These are phyloP conservation scores for Coemansia sp. DNA, from an alignment of 192 early-diverging fungal species.

Conservation along the genomic window DNA sequence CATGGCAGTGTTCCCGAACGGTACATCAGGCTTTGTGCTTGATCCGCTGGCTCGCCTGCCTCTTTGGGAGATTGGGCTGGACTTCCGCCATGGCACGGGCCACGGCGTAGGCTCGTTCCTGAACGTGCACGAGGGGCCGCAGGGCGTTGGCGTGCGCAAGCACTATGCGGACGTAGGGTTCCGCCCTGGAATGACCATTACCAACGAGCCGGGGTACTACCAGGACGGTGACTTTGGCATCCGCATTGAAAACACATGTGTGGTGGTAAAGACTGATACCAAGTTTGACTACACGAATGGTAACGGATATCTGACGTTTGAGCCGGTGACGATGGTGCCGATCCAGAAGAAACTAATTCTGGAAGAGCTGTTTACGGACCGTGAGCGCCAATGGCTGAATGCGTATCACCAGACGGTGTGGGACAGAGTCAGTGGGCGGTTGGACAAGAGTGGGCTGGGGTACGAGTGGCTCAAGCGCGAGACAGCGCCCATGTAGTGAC, in stretches of 20 bases:
- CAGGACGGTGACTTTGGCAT: slow-evolving; percentile 96
- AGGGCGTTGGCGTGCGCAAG: slow-evolving; percentile 83
- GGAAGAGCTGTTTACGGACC: slow-evolving; percentile 62
- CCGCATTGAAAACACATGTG: slow-evolving; percentile 92
- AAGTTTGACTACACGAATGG: slow-evolving; percentile 80
- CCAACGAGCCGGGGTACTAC: slow-evolving; percentile 98
- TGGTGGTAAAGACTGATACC: slow-evolving; percentile 73
- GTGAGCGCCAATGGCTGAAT: slow-evolving; percentile 87
- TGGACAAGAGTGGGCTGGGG: slow-evolving; percentile 65
- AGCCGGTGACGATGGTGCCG: slow-evolving; percentile 88
- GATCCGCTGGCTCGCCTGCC: slow-evolving; percentile 84
- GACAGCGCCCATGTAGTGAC: slow-evolving; percentile 61
- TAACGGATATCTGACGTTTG: slow-evolving; percentile 81
- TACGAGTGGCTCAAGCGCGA: slow-evolving; percentile 85
- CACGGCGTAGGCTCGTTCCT: slow-evolving; percentile 96
- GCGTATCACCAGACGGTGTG: slow-evolving; percentile 74
- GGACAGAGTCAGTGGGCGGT: slow-evolving; percentile 75
- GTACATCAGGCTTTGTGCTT: slow-evolving; percentile 84
- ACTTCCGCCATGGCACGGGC: slow-evolving; percentile 96
- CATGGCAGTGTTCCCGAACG: slow-evolving; percentile 81
- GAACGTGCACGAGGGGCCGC: slow-evolving; percentile 95
- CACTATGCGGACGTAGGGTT: slow-evolving; percentile 74
- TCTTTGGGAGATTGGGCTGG: slow-evolving; percentile 90
- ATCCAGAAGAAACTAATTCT: slow-evolving; percentile 86
- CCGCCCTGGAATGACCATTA: slow-evolving; percentile 90